phyloP scores from a whole-genome alignment of 202 grass and related monocot genomes.

The Saccharum hybrid region DNA sequence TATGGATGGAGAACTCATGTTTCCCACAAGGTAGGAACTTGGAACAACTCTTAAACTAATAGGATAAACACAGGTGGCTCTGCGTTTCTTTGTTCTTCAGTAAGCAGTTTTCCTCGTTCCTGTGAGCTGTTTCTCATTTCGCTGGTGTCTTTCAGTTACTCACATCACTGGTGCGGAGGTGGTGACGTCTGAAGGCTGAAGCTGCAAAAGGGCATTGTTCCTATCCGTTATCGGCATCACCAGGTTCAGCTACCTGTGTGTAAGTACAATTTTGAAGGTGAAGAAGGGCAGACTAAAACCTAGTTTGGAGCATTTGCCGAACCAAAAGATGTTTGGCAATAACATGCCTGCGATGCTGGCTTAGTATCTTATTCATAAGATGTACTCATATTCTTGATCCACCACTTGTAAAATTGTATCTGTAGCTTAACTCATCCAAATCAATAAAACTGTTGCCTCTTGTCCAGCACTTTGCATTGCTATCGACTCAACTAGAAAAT shows the following conservation, averaged over 20 bases:
- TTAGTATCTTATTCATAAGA: slow-evolving; percentile 25
- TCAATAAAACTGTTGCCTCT: slow-evolving; percentile 33
- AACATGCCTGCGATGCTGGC: neutral
- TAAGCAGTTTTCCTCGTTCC: neutral
- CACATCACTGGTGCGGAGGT: slow-evolving; percentile 80
- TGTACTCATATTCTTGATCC: slow-evolving; percentile 37
- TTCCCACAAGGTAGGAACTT: neutral
- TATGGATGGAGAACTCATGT: neutral
- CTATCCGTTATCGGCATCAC: neutral
- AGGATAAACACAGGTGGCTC: neutral
- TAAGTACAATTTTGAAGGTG: slow-evolving; percentile 69
- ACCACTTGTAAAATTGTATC: slow-evolving; percentile 6
- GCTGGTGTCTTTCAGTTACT: slow-evolving; percentile 61
- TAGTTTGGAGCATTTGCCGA: slow-evolving; percentile 38
- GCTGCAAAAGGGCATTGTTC: neutral
- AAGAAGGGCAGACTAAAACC: slow-evolving; percentile 34
- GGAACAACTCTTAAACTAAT: neutral
- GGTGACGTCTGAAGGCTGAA: slow-evolving; percentile 49
- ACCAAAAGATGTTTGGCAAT: neutral
- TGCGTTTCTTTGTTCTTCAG: neutral
- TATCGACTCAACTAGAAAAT: neutral
- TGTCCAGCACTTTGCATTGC: neutral
- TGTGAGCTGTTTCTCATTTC: neutral
- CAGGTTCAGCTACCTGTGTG: slow-evolving; percentile 34
- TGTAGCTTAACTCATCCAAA: slow-evolving; percentile 30